Evolutionary conservation across 176 grass and related monocot species (phyloP).

Genomic region (Bromus sterilis): DNA sequence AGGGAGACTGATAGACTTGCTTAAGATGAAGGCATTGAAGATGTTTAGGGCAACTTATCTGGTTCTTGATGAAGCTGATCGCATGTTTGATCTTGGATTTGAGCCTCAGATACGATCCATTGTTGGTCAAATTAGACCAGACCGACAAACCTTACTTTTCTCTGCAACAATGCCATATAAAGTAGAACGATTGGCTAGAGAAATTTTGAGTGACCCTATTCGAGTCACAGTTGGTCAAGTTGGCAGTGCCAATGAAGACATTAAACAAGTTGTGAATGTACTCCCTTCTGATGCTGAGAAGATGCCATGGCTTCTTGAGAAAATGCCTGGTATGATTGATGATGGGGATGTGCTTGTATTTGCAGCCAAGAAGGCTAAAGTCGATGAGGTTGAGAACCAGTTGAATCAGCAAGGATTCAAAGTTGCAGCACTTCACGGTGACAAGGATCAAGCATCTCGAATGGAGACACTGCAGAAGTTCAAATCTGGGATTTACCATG

Average conservation of each 20-base stretch:
- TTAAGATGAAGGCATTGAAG: slow-evolving; percentile 92
- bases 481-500: slow-evolving; percentile 89
- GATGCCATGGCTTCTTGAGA: slow-evolving; percentile 86
- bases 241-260: slow-evolving; percentile 95
- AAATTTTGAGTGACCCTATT: slow-evolving; percentile 86
- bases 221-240: slow-evolving; percentile 96
- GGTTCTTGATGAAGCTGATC: slow-evolving; percentile 96
- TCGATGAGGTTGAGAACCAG: slow-evolving; percentile 87
- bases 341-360: slow-evolving; percentile 96
- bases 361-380: slow-evolving; percentile 78
- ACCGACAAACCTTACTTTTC: slow-evolving; percentile 97
- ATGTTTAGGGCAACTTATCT: slow-evolving; percentile 91
- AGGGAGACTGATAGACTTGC: slow-evolving; percentile 95
- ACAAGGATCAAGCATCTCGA: slow-evolving; percentile 98
- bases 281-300: slow-evolving; percentile 93
- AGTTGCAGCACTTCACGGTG: slow-evolving; percentile 91
- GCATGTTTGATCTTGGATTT: slow-evolving; percentile 99
- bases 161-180: slow-evolving; percentile 99
- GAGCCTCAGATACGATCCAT: slow-evolving; percentile 94
- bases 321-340: slow-evolving; percentile 84
- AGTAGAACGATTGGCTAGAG: slow-evolving; percentile 90
- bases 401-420: slow-evolving; percentile 77
- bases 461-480: slow-evolving; percentile 89
- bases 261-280: slow-evolving; percentile 94
- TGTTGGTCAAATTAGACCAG: slow-evolving; percentile 95